These are phyloP conservation scores for Dothideomycetes sp. DNA, from an alignment of 2,329 filamentous ascomycete genomes.

Conservation along the genomic window DNA sequence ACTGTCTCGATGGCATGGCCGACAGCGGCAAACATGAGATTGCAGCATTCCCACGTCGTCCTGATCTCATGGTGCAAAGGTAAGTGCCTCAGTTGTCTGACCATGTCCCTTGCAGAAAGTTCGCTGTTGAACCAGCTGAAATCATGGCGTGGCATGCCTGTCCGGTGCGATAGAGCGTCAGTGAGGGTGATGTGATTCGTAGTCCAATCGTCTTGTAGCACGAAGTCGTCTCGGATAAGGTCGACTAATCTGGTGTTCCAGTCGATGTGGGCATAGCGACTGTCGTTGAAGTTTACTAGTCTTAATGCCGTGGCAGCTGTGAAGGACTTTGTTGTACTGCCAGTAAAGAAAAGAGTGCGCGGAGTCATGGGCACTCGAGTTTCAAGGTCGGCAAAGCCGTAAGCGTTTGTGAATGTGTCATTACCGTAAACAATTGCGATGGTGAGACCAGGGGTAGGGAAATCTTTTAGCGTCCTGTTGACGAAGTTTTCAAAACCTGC, in stretches of 20 bases:
- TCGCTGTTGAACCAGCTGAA: constrained; percentile 17
- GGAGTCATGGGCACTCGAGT: too few species aligned
- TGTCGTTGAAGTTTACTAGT: constrained; percentile 20
- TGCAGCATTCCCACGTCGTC: constrained; percentile 41
- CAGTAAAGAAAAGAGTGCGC: constrained; percentile 20
- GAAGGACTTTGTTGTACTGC: constrained; percentile 22
- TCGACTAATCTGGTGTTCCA: constrained; percentile 29
- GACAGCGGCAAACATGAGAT: constrained; percentile 43
- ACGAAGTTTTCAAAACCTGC: too few species aligned
- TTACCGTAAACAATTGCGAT: too few species aligned
- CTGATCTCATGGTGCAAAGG: constrained; percentile 29
- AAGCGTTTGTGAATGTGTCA: too few species aligned
- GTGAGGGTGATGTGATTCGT: constrained; percentile 24
- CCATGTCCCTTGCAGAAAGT: constrained; percentile 28
- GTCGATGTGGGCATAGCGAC: too few species aligned
- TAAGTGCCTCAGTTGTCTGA: constrained; percentile 36
- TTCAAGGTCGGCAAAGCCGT: too few species aligned
- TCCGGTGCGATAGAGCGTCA: constrained; percentile 29
- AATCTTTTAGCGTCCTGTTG: too few species aligned
- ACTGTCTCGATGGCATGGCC: constrained; percentile 38
- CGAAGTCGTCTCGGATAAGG: constrained; percentile 28
- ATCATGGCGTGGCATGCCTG: constrained; percentile 28
- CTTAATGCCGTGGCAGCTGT: constrained; percentile 16
- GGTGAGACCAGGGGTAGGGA: too few species aligned
- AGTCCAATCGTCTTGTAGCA: constrained; percentile 23